These are phyloP conservation scores for Fusarium fracticaudum DNA, from an alignment of 2,329 filamentous ascomycete genomes.

Conservation along the genomic window DNA sequence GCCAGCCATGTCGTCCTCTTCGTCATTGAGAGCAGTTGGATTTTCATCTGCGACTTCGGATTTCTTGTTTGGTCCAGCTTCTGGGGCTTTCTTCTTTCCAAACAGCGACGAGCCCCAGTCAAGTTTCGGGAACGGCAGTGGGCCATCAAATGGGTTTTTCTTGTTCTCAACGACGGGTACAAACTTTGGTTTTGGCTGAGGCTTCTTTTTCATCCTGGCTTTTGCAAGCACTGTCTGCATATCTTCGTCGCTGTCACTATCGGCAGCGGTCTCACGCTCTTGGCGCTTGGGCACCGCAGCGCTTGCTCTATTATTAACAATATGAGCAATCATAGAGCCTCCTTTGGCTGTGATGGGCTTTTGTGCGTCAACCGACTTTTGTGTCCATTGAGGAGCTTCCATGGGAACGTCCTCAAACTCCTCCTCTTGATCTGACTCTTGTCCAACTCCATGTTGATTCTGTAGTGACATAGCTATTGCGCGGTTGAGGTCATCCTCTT, in stretches of 20 bases:
- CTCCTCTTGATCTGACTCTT: conserved; percentile 52
- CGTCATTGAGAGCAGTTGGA: conserved; percentile 30
- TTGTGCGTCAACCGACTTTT: conserved; percentile 60
- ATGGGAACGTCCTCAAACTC: conserved; percentile 62
- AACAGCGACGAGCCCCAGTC: conserved; percentile 73
- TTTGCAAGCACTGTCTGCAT: conserved; percentile 79
- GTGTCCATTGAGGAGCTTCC: conserved; percentile 62
- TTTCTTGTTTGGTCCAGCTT: conserved; percentile 14
- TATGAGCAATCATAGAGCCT: conserved; percentile 73
- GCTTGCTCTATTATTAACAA: conserved; percentile 78
- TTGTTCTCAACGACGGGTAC: conserved; percentile 59
- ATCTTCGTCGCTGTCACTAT: conserved; percentile 83
- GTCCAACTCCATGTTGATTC: conserved; percentile 61
- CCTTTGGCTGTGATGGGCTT: conserved; percentile 62
- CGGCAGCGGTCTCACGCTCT: conserved; percentile 26
- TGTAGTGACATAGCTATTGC: conserved; percentile 89
- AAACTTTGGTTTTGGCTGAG: conserved; percentile 51
- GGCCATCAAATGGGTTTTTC: conserved; percentile 76
- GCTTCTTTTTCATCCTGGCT: conserved; percentile 69
- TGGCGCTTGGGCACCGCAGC: conserved; percentile 62
- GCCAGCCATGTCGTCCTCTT: conserved; percentile 63
- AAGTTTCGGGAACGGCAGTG: conserved; percentile 90
- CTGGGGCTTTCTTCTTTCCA: conserved; percentile 50
- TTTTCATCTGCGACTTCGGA: conserved; percentile 29
- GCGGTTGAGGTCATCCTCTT: conserved; percentile 73